Evolutionary conservation across 139 green algal genomes (phyloP), one percentile per base, ranked within the genome.

Genomic region (Tetradesmus obliquus): DNA sequence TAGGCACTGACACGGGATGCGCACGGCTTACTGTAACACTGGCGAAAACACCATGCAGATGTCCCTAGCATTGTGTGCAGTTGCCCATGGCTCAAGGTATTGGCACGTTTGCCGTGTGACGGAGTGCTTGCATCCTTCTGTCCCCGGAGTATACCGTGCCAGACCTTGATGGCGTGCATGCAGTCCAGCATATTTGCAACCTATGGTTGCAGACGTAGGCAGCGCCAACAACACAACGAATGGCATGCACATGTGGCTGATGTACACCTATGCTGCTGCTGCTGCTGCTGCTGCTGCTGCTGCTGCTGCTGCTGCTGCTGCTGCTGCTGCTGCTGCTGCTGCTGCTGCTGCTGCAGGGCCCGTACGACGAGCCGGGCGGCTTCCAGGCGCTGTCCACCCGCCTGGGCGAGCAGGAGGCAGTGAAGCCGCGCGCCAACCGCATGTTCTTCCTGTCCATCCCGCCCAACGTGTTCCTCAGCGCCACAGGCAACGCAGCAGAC

Each of bases 391-490:
- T 99, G 13, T 93, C 97, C 76, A 62, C 89, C 2, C 93, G 94
- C 51, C 94, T 99, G 93, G 20, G 20, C 17, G 94, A 95, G 81
- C 82, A 94, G 24, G 98, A 99, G 95, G 87, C 53, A 5, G n/a
- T 13, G 8, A 94, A 84, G 80, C 94, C 94, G n/a, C 88, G 90
- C 20, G 94, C 96, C 66, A 98, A 99, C 94, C 94, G 98, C 82
- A 96, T 99, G 69, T 99, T 99, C 94, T 99, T 99, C 96, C 95
- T 99, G 53, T 99, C 98, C 91, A 99, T 99, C 92, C 98, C 98
- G 55, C 98, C 98, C 79, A 97, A 96, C 62, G 97, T 99, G 82
- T 99, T 99, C 94, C 97, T 97, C 6, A 55, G 93, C 7, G 97
- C 97, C 6, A 96, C 97, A 3, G 95, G 86, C 2, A 94, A 93